Evolutionary conservation across 2,329 filamentous ascomycete species (phyloP).

Genomic region (Calonectria leucothoes): DNA sequence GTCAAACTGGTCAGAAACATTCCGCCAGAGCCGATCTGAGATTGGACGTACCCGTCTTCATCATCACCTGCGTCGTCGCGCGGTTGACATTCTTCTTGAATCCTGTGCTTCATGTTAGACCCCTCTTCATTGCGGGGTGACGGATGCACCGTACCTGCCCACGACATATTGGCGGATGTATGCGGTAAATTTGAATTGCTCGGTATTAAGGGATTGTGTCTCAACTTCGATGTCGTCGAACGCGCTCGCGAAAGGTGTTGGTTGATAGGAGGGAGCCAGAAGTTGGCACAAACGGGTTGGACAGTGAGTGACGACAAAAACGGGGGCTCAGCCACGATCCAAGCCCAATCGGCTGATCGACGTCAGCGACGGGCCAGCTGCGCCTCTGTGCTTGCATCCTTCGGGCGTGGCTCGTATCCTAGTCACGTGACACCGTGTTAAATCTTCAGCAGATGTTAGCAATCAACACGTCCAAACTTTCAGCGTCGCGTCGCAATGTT

Average conservation of each 20-base stretch:
- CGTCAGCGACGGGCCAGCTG: constrained; percentile 43
- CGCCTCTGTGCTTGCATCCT: constrained; percentile 17
- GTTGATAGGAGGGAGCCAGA: constrained; percentile 28
- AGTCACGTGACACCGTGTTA: constrained; percentile 45
- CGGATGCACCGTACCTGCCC: constrained; percentile 67
- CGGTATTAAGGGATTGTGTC: constrained; percentile 18
- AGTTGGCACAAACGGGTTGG: constrained; percentile 36
- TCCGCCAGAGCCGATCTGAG: too few species aligned
- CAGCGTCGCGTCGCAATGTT: constrained; percentile 45
- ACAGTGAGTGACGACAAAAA: constrained; percentile 45
- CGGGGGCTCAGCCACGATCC: constrained; percentile 46
- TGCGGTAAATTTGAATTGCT: constrained; percentile 20
- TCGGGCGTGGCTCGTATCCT: constrained; percentile 1
- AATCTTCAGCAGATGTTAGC: background rate
- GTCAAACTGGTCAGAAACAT: constrained; percentile 27
- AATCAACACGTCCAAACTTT: background rate
- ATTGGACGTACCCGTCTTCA: constrained; percentile 84
- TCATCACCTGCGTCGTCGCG: constrained; percentile 99
- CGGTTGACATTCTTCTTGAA: constrained; percentile 95
- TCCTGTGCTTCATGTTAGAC: constrained; percentile 50
- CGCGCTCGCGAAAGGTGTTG: constrained; percentile 29
- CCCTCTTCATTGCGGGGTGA: constrained; percentile 44
- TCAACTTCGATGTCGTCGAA: constrained; percentile 20
- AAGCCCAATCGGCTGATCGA: constrained; percentile 47
- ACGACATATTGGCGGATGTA: constrained; percentile 67